Percentiles rank a stretch among this genome's conserved stretches.
phyloP scores from a whole-genome alignment of 2,329 filamentous ascomycete genomes.

The Nigrospora sphaerica region DNA sequence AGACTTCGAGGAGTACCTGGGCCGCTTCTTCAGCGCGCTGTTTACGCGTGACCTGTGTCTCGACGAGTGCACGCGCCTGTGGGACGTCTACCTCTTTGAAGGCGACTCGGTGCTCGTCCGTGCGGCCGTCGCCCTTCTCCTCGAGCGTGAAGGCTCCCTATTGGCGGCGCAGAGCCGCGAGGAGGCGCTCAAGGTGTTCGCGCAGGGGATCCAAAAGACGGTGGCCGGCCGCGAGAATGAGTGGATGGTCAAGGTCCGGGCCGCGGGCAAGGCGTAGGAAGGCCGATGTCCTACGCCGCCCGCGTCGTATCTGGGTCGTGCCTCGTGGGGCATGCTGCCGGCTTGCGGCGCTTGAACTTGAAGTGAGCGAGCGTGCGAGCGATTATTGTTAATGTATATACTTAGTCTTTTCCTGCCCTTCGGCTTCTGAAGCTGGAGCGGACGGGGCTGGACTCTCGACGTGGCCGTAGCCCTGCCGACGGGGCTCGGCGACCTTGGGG shows the following conservation, averaged over 20 bases:
- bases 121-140: conserved; percentile 61
- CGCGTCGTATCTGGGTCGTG: neutral
- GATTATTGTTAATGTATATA: neutral
- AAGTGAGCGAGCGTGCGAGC: neutral
- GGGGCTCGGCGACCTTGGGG: neutral
- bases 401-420: neutral
- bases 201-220: conserved; percentile 17
- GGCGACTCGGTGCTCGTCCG: conserved; percentile 66
- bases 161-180: conserved; percentile 36
- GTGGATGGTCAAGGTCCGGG: conserved; percentile 18
- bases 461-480: too few species aligned
- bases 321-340: too few species aligned
- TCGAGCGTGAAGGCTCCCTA: conserved; percentile 44
- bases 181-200: conserved; percentile 33
- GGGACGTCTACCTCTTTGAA: conserved; percentile 80
- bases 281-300: neutral
- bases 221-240: conserved; percentile 15
- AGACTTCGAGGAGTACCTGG: conserved; percentile 47
- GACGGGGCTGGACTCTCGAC: neutral
- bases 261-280: conserved; percentile 11
- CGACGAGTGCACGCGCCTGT: conserved; percentile 65
- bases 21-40: conserved; percentile 54
- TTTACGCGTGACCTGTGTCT: conserved; percentile 58
- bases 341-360: too few species aligned
- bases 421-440: neutral